A percentile compares a stretch with the other conserved stretches of the same genome.
phyloP scores from a whole-genome alignment of 805 yeast species.

The Cyberlindnera euphorbiae region DNA sequence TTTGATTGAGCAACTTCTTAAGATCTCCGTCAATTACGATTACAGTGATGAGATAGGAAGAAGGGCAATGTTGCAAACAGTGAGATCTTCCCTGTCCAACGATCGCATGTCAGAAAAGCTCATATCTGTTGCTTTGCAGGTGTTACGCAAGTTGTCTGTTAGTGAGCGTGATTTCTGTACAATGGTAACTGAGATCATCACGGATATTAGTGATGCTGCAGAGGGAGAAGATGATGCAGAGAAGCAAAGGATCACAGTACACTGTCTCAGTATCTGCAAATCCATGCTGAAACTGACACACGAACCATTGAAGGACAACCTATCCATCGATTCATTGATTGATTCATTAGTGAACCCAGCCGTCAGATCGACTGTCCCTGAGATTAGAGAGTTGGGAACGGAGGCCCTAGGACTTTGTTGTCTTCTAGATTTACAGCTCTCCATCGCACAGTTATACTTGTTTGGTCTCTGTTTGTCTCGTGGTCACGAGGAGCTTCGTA shows the following conservation, averaged over 20 bases:
- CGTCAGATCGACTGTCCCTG: constrained; percentile 50
- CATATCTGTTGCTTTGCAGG: constrained; percentile 53
- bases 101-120: constrained; percentile 51
- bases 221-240: constrained; percentile 25
- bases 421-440: constrained; percentile 60
- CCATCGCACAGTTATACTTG: constrained; percentile 57
- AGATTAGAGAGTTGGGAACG: constrained; percentile 59
- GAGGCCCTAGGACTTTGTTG: constrained; percentile 78
- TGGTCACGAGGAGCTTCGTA: constrained; percentile 58
- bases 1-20: constrained; percentile 67
- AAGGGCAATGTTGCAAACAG: constrained; percentile 59
- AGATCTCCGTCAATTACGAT: constrained; percentile 67
- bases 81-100: constrained; percentile 55
- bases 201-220: constrained; percentile 71
- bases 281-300: constrained; percentile 64
- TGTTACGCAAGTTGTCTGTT: constrained; percentile 65
- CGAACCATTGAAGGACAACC: constrained; percentile 59
- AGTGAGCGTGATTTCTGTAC: constrained; percentile 81
- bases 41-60: constrained; percentile 90
- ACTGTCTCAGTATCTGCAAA: constrained; percentile 65
- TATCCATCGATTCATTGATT: constrained; percentile 61
- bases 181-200: constrained; percentile 78
- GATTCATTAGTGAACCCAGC: constrained; percentile 80
- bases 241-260: constrained; percentile 40
- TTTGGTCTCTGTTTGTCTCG: constrained; percentile 67